Base-by-base conservation (phyloP, 768 basidiomycete genomes). In the Podaxis sp. region DNA sequence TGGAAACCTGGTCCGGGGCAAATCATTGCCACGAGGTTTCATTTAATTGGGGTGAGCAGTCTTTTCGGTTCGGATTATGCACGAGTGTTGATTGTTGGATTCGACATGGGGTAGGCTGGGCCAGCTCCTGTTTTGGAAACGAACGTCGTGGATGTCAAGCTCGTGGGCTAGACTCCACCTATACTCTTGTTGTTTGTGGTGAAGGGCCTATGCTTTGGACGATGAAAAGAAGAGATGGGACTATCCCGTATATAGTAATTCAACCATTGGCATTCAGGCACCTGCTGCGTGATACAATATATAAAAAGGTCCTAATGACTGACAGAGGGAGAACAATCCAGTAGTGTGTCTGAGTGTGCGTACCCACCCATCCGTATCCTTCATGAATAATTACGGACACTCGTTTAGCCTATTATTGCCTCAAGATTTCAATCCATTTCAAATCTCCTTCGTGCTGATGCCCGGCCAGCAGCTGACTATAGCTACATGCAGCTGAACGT, bases 361-460 rank as follows among this genome's bases (percentile, higher is more conserved):
- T 9, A 33, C 29, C 29, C 29, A 33, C 7, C 29, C 29, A 33
- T 9, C 29, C 2, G 8, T 33, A 33, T 9, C 29, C 29, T 33
- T 33, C 29, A 33, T 33, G 29, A 33, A 33, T 33, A 33, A 33
- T 8, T 33, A 33, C 7, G 29, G 29, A 33, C 9, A 33, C 29
- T 33, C 9, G 8, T 9, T 33, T 9, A 33, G 29, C 29, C 29
- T 33, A 8, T 2, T 33, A 33, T 33, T 33, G 2, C 33, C 33
- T 33, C 8, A 9, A 33, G 33, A 2, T 33, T 33, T 33, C 33
- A 33, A 9, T 8, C 33, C 33, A 33, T 93, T 8, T 98, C 94
- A 88, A 97, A 98, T 72, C 98, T 98, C 71, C 96, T 96, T 63
- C 96, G 98, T 77, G 91, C 91, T 68, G 96, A 96, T 93, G 69